Conservation (phyloP, 768 basidiomycete species). For the Paxillus involutus region DNA sequence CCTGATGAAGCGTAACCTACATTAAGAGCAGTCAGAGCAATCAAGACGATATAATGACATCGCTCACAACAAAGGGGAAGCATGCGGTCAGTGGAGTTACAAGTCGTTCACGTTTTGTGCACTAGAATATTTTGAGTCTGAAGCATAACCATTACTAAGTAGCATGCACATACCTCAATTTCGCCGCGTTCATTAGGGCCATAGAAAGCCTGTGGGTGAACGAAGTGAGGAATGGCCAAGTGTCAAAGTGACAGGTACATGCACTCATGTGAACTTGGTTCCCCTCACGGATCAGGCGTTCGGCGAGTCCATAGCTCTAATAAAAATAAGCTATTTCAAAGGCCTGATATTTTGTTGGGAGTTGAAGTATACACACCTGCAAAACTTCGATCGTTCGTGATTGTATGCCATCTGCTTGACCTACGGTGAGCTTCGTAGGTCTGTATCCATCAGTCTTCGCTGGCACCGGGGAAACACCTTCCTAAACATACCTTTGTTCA, state of each 20-base stretch:
- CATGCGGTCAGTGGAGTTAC: constrained; percentile 57
- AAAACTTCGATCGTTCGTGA: constrained; percentile 49
- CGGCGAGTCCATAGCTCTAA: constrained; percentile 71
- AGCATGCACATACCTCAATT: constrained; percentile 45
- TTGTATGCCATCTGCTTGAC: constrained; percentile 52
- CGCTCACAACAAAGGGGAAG: constrained; percentile 57
- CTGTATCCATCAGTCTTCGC: constrained; percentile 15
- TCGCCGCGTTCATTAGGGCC: constrained; percentile 57
- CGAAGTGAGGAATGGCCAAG: too few species aligned
- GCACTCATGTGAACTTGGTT: constrained; percentile 67
- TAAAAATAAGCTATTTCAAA: not conserved
- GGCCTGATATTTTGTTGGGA: not conserved
- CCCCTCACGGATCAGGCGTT: constrained; percentile 54
- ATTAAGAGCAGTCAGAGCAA: too few species aligned
- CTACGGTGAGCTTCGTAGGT: constrained; percentile 38
- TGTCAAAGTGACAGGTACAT: constrained; percentile 15
- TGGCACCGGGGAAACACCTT: not conserved
- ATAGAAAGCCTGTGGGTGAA: constrained; percentile 57
- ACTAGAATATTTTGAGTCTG: constrained; percentile 31
- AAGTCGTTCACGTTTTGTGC: constrained; percentile 60
- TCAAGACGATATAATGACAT: too few species aligned
- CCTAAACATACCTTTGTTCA: constrained; percentile 35
- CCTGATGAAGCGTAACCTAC: constrained; percentile 30
- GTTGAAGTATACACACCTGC: constrained; percentile 29
- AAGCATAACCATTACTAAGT: not conserved